Evolutionary conservation across 345 rosid genomes (phyloP), one percentile per base, ranked within the genome.

Genomic region (Gossypium anomalum): DNA sequence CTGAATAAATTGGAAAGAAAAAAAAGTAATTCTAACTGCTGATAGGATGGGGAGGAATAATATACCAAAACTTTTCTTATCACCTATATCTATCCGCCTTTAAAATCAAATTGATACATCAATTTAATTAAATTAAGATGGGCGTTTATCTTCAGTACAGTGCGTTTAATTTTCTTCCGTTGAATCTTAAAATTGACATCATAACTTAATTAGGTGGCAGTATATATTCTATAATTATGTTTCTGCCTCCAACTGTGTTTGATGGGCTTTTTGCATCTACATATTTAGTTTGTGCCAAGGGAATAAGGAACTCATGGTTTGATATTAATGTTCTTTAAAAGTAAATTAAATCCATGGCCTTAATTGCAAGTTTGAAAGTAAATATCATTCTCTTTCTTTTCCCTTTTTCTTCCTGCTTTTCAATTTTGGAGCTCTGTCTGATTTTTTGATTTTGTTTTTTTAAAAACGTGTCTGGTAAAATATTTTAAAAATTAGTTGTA

Each of bases 61-160:
- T 3, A 1, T 34, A 5, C 41, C 41, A 19, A 19, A 43, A 3
- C 15, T 41, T n/a, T 41, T 41, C 49, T 64, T 43, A 41, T 19
- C n/a, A 16, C 1, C 67, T 17, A 15, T 47, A 47, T 34, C 22
- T 8, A 13, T 34, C 22, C 34, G 20, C 13, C 27, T 41, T 14
- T 48, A 2, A 34, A 60, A 29, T 23, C 23, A 14, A 58, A 58
- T n/a, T 47, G 3, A 27, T 27, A 0, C 2, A 27, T 27, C 3
- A 27, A 27, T 27, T 27, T 27, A 27, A 34, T 23, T 20, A 63
- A 20, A n/a, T 27, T 27, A 27, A 2, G 29, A 27, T 27, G 29
- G 29, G 0, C 3, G 3, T 2, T 2, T 25, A 25, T 25, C 27
- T 25, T 25, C 27, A 25, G 0, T 27, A 27, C 0, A 0, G 0